phyloP scores from a whole-genome alignment of 176 grass and related monocot species.

The Stipa capillata region DNA sequence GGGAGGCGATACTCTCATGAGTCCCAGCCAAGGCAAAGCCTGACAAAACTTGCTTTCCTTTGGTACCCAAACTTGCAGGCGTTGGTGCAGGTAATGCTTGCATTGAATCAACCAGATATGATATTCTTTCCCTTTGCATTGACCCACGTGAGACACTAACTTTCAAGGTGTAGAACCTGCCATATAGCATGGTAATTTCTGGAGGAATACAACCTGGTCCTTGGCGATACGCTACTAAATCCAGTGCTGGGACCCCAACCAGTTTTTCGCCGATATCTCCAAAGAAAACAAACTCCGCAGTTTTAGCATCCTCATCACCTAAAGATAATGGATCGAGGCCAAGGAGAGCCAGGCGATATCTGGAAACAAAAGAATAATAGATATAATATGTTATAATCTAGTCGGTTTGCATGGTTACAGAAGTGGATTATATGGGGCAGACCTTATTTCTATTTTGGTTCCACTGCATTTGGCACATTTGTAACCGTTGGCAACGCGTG shows the following conservation, averaged over 20 bases:
- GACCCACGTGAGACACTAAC: not conserved
- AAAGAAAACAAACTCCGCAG: not conserved
- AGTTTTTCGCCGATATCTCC: not conserved
- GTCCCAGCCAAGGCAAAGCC: too few species aligned
- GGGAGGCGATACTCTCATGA: too few species aligned
- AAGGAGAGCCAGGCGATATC: not conserved
- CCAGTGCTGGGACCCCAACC: not conserved
- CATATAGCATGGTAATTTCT: not conserved
- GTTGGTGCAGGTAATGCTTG: too few species aligned
- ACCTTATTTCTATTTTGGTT: not conserved
- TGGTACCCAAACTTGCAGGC: too few species aligned
- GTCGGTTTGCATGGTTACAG: too few species aligned
- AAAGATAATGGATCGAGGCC: not conserved
- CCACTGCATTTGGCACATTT: not conserved
- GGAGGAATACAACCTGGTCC: not conserved
- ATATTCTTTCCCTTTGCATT: not conserved
- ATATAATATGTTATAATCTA: not conserved
- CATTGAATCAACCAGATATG: not conserved
- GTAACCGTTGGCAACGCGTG: not conserved
- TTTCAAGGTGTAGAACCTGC: not conserved
- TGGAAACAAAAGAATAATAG: not conserved
- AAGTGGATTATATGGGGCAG: too few species aligned
- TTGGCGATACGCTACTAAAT: not conserved
- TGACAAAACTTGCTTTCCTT: too few species aligned
- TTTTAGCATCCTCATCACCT: not conserved